Conservation (phyloP, 495 filamentous ascomycete species). For the Cladorrhinum samala region DNA sequence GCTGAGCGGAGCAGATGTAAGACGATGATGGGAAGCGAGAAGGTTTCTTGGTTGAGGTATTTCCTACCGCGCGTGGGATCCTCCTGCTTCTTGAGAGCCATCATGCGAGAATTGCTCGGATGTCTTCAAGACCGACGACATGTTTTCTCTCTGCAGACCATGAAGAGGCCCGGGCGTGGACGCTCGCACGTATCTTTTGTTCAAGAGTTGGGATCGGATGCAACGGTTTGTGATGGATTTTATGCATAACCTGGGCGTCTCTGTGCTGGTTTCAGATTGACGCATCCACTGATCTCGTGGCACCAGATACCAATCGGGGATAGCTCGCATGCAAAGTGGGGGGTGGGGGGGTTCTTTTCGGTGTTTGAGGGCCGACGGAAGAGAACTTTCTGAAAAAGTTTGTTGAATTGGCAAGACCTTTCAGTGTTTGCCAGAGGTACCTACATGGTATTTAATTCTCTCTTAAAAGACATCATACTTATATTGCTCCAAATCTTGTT, state of each 20-base stretch:
- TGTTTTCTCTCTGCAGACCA: background rate
- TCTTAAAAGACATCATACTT: no score
- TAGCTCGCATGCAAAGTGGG: background rate
- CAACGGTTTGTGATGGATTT: slow-evolving; percentile 7
- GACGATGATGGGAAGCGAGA: background rate
- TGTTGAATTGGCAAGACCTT: background rate
- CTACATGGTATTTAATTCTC: no score
- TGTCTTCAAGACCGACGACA: slow-evolving; percentile 2
- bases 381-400: background rate
- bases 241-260: background rate
- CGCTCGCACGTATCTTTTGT: background rate
- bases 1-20: background rate
- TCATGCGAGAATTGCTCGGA: background rate
- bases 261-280: slow-evolving; percentile 12
- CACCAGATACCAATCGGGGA: slow-evolving; percentile 3
- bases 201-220: slow-evolving; percentile 1
- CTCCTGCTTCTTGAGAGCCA: background rate
- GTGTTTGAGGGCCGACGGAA: no score
- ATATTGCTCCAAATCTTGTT: no score
- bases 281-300: slow-evolving; percentile 3
- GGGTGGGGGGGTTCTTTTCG: background rate
- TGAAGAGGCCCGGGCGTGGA: background rate
- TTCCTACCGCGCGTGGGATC: background rate
- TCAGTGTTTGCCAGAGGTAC: no score
- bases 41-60: background rate